Conservation (phyloP, 2,329 filamentous ascomycete species). For the Diaporthe sp. region DNA sequence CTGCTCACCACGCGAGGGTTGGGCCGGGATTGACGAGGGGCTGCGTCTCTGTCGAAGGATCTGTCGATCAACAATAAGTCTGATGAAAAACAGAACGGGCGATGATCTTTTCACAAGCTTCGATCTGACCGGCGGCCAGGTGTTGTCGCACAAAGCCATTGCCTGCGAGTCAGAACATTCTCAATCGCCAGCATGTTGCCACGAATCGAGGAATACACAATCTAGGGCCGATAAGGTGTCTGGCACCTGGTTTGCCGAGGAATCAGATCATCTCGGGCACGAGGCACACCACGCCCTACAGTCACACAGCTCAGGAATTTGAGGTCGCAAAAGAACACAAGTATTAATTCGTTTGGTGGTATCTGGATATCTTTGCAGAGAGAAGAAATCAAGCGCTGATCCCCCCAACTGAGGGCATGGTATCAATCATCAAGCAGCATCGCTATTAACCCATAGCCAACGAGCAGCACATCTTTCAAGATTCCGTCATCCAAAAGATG, state of each 20-base stretch:
- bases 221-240: neutral
- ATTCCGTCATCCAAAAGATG: neutral
- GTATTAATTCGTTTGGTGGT: constrained; percentile 36
- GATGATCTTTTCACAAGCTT: constrained; percentile 35
- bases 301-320: neutral
- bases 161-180: neutral
- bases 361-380: constrained; percentile 39
- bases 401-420: constrained; percentile 1
- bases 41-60: neutral
- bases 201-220: neutral
- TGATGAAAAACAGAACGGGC: neutral
- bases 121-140: neutral
- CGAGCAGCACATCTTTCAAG: neutral
- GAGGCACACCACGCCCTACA: neutral
- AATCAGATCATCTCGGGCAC: neutral
- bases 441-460: neutral
- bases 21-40: neutral
- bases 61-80: constrained; percentile 4
- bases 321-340: neutral
- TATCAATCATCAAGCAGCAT: constrained; percentile 27
- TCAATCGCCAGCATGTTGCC: neutral
- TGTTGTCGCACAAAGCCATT: neutral
- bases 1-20: constrained; percentile 4
- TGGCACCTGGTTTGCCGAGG: neutral
- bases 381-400: constrained; percentile 35